Conservation (phyloP, 2,329 filamentous ascomycete genomes). For the Cryphonectria radicalis region DNA sequence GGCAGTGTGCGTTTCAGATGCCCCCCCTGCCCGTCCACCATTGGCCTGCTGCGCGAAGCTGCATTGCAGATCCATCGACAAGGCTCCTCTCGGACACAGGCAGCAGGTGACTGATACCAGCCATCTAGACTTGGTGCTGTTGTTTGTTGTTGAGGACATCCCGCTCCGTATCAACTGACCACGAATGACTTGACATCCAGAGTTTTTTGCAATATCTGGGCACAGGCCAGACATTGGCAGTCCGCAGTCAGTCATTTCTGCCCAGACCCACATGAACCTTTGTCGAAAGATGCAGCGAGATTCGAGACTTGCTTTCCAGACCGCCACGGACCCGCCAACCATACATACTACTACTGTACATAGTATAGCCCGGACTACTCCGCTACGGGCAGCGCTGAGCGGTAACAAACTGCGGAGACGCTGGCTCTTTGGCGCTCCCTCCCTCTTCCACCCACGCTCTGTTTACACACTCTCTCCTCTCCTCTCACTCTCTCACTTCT, state of each 20-base stretch:
- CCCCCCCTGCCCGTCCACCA: slow-evolving; percentile 3
- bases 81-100: not conserved
- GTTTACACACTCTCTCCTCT: not conserved
- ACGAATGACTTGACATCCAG: not conserved
- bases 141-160: not conserved
- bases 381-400: not conserved
- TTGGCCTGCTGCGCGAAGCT: slow-evolving; percentile 11
- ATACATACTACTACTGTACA: too few relatives aligned
- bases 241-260: not conserved
- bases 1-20: slow-evolving; percentile 21
- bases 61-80: slow-evolving; percentile 21
- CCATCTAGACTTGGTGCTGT: slow-evolving; percentile 1
- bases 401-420: slow-evolving; percentile 2
- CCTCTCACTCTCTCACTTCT: not conserved
- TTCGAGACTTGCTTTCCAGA: not conserved
- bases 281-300: not conserved
- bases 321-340: not conserved
- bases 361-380: not conserved
- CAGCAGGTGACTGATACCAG: not conserved
- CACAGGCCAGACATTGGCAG: not conserved
- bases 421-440: not conserved
- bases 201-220: not conserved
- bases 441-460: too few relatives aligned
- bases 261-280: not conserved
- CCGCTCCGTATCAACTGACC: not conserved